Evolutionary conservation across 257 asterid species (phyloP), one percentile per base, ranked within the genome.

Genomic region (Leptodermis oblonga): DNA sequence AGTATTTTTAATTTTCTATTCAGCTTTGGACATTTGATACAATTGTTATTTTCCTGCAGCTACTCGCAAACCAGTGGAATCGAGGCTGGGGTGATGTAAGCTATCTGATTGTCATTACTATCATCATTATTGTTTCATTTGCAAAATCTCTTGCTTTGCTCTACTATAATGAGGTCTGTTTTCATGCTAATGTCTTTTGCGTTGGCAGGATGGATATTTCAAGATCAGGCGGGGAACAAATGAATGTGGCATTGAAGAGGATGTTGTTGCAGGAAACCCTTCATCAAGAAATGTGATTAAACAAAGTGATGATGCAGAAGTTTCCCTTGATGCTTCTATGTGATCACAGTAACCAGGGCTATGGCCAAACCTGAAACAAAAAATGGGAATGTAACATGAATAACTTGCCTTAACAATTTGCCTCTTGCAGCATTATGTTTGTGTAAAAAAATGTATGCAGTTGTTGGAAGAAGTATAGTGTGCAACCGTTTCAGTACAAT

Each of bases 41-140:
- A 39, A 78, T 74, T 39, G 42, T 65, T 45, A 22, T 65, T 70
- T 48, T 62, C 10, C 54, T 80, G 85, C 93, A 92, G 98, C 89
- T 92, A 41, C 78, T 93, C 25, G 97, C 97, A 64, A 93, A 93
- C 80, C 95, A 90, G 78, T 93, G 99, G 99, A 93, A 90, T 79
- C 85, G 86, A 81, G 82, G 97, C 80, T 93, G 99, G 99, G 99
- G 99, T 48, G 96, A 93, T 67, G 97, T 92, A 86, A 37, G 98
- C 73, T 70, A 68, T 63, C 73, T 43, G 68, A 49, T n/a, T n/a
- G n/a, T n/a, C n/a, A n/a, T n/a, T n/a, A n/a, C n/a, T n/a, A n/a
- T n/a, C n/a, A n/a, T n/a, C n/a, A n/a, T n/a, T 46, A 71, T 61
- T 52, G 59, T 52, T 72, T 58, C n/a, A 11, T 14, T 28, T 56